Base-by-base conservation (phyloP, 169 alveolate species). In the Eimeria acervulina region DNA sequence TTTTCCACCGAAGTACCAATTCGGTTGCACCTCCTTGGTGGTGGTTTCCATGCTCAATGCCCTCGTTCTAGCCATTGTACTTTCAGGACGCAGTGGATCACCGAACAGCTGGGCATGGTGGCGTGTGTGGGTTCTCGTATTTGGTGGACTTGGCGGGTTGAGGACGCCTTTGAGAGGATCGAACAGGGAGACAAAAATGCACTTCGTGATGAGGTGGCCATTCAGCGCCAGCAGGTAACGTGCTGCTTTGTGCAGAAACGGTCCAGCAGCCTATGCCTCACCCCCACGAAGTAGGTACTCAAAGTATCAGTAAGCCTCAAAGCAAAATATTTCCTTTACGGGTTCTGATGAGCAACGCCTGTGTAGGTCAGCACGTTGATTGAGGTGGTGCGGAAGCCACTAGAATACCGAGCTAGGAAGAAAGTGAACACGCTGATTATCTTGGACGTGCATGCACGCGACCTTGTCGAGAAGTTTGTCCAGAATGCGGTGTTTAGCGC, bases 361-460 rank as follows among this genome's bases (percentile, higher is more conserved):
- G 95, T 95, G 76, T 98, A 98, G 95, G 97, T 99, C 52, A 96
- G 96, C 89, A 99, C 98, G 80, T 94, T 99, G 70, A 98, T 98
- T 90, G 99, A 97, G 66, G 95, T 98, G 87, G 99, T 99, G 55
- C 97, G 99, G 95, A 95, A 97, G 90, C 99, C 98, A 93, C 95
- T 98, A 51, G 98, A 97, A 83, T 95, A 81, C 95, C 96, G 96
- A 55, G 98, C 96, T 91, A 96, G 99, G 95, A 97, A 97, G 76
- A 98, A 98, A 91, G 98, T 99, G 74, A 98, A 98, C 93, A 98
- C 99, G 36, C 98, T 99, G 96, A 99, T 99, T 94, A 99, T 99
- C 40, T 97, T 99, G 97, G 99, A 99, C 96, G 99, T 99, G 95
- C 99, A 99, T 95, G 99, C 99, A 31, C 97, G 99, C 80, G 99